phyloP scores from a whole-genome alignment of 116 monocot species.

The Iris pallida region DNA sequence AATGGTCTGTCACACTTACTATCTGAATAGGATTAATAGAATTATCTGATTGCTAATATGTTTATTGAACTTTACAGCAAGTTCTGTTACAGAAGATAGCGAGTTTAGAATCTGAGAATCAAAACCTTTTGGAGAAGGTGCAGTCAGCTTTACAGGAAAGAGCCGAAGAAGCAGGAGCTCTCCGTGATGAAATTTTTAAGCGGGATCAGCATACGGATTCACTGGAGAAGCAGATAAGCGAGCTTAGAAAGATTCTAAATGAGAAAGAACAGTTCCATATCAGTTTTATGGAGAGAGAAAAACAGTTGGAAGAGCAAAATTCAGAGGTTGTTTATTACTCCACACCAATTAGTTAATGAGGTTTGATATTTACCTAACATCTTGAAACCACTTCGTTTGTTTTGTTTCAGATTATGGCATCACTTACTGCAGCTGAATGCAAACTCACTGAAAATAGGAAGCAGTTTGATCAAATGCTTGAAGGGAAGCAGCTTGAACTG shows the following conservation, averaged over 20 bases:
- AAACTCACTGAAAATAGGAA: conserved; percentile 66
- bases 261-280: conserved; percentile 64
- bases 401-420: conserved; percentile 49
- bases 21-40: background rate
- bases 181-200: conserved; percentile 43
- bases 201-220: conserved; percentile 43
- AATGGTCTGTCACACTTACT: conserved; percentile 44
- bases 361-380: too few species aligned
- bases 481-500: conserved; percentile 84
- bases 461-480: conserved; percentile 84
- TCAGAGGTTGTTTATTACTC: conserved; percentile 43
- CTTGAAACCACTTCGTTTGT: background rate
- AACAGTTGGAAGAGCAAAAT: conserved; percentile 68
- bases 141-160: conserved; percentile 41
- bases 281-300: conserved; percentile 44
- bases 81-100: conserved; percentile 53
- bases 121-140: conserved; percentile 42
- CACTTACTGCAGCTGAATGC: conserved; percentile 59
- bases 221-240: conserved; percentile 48
- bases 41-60: background rate
- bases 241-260: conserved; percentile 43
- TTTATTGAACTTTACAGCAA: conserved; percentile 54
- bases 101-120: conserved; percentile 59
- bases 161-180: conserved; percentile 35
- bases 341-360: background rate